These are phyloP conservation scores for Zangia roseola DNA, from an alignment of 768 basidiomycete species.

Conservation along the genomic window DNA sequence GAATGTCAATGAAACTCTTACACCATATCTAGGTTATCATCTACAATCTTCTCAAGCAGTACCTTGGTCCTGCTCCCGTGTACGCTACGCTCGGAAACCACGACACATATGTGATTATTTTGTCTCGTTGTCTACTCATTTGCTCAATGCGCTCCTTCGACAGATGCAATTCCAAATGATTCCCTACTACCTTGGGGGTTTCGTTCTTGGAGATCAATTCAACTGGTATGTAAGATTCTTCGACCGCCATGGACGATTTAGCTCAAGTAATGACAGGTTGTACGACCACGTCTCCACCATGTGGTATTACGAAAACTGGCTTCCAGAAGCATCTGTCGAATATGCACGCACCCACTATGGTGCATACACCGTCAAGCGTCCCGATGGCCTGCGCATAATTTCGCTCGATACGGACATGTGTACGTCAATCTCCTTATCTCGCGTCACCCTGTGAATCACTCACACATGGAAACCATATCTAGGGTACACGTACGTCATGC, in stretches of 20 bases:
- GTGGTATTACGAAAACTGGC: slow-evolving; percentile 46
- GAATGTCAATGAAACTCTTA: slow-evolving; percentile 24
- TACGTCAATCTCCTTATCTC: slow-evolving; percentile 19
- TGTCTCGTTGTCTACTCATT: not conserved
- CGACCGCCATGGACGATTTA: too few relatives aligned
- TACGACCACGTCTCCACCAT: slow-evolving; percentile 45
- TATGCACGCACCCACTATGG: slow-evolving; percentile 44
- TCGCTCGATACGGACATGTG: slow-evolving; percentile 47
- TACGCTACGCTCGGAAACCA: slow-evolving; percentile 76
- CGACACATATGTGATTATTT: slow-evolving; percentile 53
- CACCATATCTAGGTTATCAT: slow-evolving; percentile 51
- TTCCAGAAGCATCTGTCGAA: slow-evolving; percentile 33
- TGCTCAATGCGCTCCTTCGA: too few relatives aligned
- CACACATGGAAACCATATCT: not conserved
- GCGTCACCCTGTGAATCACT: not conserved
- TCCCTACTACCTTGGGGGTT: slow-evolving; percentile 35
- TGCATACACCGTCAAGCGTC: slow-evolving; percentile 42
- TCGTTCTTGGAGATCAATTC: slow-evolving; percentile 31
- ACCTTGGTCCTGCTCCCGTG: slow-evolving; percentile 58
- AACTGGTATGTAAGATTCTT: slow-evolving; percentile 32
- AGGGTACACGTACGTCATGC: slow-evolving; percentile 36
- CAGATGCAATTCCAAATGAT: slow-evolving; percentile 31
- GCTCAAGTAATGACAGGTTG: slow-evolving; percentile 33
- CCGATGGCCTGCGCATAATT: slow-evolving; percentile 45
- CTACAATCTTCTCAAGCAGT: slow-evolving; percentile 61